Conservation (phyloP, 108 stramenopile species). For the Aurantiochytrium sp. region DNA sequence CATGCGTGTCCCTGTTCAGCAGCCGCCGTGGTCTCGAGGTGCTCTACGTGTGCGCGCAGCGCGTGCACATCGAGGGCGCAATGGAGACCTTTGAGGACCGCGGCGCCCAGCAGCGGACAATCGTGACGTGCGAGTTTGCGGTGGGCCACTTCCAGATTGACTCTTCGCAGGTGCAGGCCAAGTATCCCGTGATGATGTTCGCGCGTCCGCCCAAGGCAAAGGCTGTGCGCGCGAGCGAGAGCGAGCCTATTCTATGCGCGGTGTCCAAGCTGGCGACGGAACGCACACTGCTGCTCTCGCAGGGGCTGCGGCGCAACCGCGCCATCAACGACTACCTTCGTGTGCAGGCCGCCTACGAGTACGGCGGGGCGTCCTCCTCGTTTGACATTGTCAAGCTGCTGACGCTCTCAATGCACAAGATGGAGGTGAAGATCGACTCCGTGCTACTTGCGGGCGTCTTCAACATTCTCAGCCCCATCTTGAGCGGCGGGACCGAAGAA, state of each 20-base stretch:
- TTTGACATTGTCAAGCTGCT: background rate
- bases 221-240: background rate
- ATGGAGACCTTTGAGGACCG: background rate
- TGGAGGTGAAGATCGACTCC: background rate
- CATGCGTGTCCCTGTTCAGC: background rate
- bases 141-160: background rate
- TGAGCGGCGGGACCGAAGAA: background rate
- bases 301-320: background rate
- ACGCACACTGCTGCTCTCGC: background rate
- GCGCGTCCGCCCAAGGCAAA: background rate
- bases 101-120: background rate
- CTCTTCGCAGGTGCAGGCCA: constrained; percentile 20
- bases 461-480: background rate
- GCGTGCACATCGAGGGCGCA: background rate
- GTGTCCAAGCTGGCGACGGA: background rate
- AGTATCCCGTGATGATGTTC: background rate
- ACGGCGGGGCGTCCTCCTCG: background rate
- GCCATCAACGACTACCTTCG: background rate
- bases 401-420: background rate
- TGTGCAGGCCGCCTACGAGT: background rate
- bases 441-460: background rate
- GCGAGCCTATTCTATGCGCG: background rate
- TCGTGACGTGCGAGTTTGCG: background rate
- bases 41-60: background rate
- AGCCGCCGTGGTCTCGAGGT: background rate